Conservation (phyloP, 345 rosid species). For the Camelina hispida region DNA sequence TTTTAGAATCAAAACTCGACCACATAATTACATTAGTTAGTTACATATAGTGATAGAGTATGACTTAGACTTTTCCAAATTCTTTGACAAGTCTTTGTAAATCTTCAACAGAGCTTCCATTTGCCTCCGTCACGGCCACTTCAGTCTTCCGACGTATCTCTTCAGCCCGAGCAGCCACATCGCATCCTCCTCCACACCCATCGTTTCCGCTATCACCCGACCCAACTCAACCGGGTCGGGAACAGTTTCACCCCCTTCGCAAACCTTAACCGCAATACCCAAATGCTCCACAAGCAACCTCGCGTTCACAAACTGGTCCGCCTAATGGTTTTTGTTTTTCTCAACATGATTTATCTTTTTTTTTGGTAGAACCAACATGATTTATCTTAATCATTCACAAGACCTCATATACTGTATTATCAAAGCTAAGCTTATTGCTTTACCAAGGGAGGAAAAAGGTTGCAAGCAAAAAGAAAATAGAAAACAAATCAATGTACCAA, state of each 20-base stretch:
- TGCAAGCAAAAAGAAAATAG: background rate
- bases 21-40: too few species aligned
- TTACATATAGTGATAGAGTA: too few species aligned
- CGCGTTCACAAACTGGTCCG: conserved; percentile 64
- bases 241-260: conserved; percentile 59
- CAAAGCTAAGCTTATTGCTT: conserved; percentile 14
- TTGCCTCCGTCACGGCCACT: conserved; percentile 46
- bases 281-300: conserved; percentile 56
- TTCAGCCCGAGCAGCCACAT: conserved; percentile 40
- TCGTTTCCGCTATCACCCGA: conserved; percentile 32
- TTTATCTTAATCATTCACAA: background rate
- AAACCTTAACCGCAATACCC: conserved; percentile 55
- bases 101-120: conserved; percentile 25
- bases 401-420: background rate
- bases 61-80: background rate
- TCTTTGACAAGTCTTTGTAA: conserved; percentile 49
- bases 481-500: conserved; percentile 29
- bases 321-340: too few species aligned
- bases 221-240: conserved; percentile 60
- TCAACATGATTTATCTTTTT: too few species aligned
- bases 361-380: too few species aligned
- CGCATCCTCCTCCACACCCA: conserved; percentile 34
- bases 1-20: too few species aligned
- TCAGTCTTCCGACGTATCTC: conserved; percentile 46
- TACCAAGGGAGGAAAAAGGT: conserved; percentile 5